These are phyloP conservation scores for Barnettozyma sucrosica DNA, from an alignment of 805 yeast species.

Conservation along the genomic window DNA sequence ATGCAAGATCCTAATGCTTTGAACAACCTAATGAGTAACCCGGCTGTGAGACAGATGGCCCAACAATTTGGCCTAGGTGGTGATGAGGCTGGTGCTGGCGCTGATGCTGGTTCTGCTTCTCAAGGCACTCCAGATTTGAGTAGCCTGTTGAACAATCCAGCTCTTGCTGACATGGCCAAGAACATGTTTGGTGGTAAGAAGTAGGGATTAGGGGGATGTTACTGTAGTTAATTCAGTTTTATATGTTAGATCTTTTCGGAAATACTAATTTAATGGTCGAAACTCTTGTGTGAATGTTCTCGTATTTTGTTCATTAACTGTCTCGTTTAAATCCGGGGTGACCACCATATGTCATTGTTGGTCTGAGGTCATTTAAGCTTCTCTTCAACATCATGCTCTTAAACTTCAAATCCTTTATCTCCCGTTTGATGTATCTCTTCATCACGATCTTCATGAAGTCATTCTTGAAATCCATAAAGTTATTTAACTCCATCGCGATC, in stretches of 20 bases:
- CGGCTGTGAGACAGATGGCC: slow-evolving; percentile 81
- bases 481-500: slow-evolving; percentile 58
- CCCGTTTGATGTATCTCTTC: slow-evolving; percentile 28
- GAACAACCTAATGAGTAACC: slow-evolving; percentile 70
- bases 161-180: slow-evolving; percentile 63
- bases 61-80: slow-evolving; percentile 65
- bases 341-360: background rate
- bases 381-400: slow-evolving; percentile 18
- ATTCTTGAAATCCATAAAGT: slow-evolving; percentile 47
- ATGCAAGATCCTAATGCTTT: slow-evolving; percentile 82
- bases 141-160: slow-evolving; percentile 77
- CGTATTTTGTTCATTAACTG: background rate
- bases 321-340: background rate
- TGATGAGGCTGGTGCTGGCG: slow-evolving; percentile 26
- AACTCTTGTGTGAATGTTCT: background rate
- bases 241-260: background rate
- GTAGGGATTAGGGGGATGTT: background rate
- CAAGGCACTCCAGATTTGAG: slow-evolving; percentile 45
- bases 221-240: background rate
- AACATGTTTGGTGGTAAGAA: slow-evolving; percentile 46
- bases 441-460: slow-evolving; percentile 35
- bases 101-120: slow-evolving; percentile 12
- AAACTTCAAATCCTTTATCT: slow-evolving; percentile 26
- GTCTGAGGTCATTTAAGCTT: slow-evolving; percentile 19
- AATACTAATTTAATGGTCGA: background rate